Evolutionary conservation across 2,329 filamentous ascomycete genomes (phyloP), one percentile per base, ranked within the genome.

Genomic region (Ascochyta fabae): DNA sequence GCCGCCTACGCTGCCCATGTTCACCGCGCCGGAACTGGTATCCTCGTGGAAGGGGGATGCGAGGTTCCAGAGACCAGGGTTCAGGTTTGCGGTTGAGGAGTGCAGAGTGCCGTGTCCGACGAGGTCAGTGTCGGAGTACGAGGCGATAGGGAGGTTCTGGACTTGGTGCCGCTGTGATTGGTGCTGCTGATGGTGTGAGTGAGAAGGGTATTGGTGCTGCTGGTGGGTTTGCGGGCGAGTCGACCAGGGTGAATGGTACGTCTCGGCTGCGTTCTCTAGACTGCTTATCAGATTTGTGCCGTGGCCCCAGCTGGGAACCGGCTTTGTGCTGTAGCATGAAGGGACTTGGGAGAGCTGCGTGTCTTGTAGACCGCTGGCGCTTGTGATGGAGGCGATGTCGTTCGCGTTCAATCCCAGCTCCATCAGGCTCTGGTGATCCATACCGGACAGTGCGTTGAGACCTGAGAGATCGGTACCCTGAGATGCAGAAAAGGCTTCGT

Each of bases 41-140:
- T 56, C 65, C n/a, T 71, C 68, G n/a, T 59, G 56, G 34, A 70
- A 73, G 2, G 61, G 62, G 43, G 55, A 62, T 34, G 66, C 64
- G 34, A 72, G 45, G 45, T 64, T 71, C 70, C 70, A 73, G 3
- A 72, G 35, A 5, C 56, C 58, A 12, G 58, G 31, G 6, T 59
- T 51, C 15, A 60, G 23, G 12, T 59, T 52, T 8, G 59, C 36
- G 26, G 53, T 2, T 1, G 40, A 36, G 23, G 26, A 29, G 53
- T 50, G 46, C 13, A 55, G 41, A 0, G 15, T 10, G 4, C 22
- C 15, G 29, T 55, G 45, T 3, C 40, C 46, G 2, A 55, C 35
- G 19, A 46, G 52, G n/a, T 54, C 52, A 12, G 29, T 31, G 6
- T 48, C 36, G 16, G 36, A 6, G 36, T 23, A 39, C 4, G 36